phyloP scores from a whole-genome alignment of 2,329 filamentous ascomycete species.

The Hypoxylon sp. region DNA sequence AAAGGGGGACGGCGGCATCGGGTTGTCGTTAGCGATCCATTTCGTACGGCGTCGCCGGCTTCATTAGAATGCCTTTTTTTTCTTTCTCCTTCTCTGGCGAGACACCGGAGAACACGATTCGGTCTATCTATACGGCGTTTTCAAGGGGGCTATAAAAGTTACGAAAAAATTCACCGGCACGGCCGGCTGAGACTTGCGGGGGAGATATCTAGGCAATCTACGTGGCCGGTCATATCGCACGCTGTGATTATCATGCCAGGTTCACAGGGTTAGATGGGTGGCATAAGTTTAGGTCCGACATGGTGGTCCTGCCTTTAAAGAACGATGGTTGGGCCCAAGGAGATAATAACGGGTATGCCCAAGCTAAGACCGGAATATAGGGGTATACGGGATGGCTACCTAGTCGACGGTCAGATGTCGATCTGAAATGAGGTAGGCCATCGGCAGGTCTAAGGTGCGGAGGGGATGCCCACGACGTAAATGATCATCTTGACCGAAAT shows the following conservation, averaged over 20 bases:
- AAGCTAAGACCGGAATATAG: background rate
- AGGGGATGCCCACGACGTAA: slow-evolving; percentile 1
- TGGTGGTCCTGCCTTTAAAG: background rate
- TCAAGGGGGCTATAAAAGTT: slow-evolving; percentile 27
- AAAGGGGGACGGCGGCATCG: slow-evolving; percentile 13
- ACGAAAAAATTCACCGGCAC: background rate
- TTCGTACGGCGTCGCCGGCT: background rate
- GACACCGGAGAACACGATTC: slow-evolving; percentile 6
- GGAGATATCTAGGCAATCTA: slow-evolving; percentile 8
- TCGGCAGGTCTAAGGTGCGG: background rate
- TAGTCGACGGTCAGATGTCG: background rate
- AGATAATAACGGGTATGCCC: background rate
- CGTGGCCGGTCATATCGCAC: background rate
- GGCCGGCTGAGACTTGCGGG: slow-evolving; percentile 3
- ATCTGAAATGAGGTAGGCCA: background rate
- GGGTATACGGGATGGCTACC: slow-evolving; percentile 1
- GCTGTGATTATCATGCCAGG: background rate
- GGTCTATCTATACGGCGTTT: slow-evolving; percentile 23
- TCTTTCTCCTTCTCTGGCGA: background rate
- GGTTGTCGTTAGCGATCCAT: slow-evolving; percentile 2
- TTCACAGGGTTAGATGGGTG: slow-evolving; percentile 1
- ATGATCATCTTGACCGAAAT: background rate
- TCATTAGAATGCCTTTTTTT: slow-evolving; percentile 1
- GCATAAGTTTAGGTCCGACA: slow-evolving; percentile 6
- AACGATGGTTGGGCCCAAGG: background rate